phyloP scores from a whole-genome alignment of 108 stramenopile genomes.

The Poteriospumella lacustris region DNA sequence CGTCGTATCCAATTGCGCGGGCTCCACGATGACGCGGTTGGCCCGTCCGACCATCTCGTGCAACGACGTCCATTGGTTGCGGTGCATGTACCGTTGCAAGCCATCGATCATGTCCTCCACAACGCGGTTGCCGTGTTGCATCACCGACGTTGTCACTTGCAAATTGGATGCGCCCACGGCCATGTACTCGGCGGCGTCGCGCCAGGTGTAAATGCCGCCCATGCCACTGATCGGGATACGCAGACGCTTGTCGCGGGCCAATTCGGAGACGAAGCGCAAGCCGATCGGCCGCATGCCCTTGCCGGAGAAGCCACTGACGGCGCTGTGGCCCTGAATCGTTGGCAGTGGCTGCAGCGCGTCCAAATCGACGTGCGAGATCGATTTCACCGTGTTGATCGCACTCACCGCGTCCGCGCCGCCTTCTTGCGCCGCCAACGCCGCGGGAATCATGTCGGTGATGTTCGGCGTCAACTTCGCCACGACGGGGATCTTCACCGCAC shows the following conservation, averaged over 20 bases:
- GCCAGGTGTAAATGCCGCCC: not conserved
- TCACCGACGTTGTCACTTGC: not conserved
- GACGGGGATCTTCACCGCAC: not conserved
- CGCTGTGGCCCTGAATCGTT: not conserved
- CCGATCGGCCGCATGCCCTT: not conserved
- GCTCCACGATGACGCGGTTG: not conserved
- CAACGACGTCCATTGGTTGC: not conserved
- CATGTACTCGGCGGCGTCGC: not conserved
- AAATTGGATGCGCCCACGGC: not conserved
- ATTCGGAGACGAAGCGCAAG: not conserved
- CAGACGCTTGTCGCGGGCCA: not conserved
- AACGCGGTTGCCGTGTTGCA: not conserved
- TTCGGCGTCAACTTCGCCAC: not conserved
- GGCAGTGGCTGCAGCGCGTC: not conserved
- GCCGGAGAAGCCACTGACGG: not conserved
- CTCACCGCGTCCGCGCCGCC: not conserved
- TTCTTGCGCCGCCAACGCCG: not conserved
- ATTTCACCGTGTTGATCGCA: not conserved
- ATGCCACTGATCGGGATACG: not conserved
- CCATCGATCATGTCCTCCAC: not conserved
- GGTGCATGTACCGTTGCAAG: not conserved
- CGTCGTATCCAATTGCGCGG: not conserved
- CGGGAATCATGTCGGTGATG: not conserved
- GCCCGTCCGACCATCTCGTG: not conserved
- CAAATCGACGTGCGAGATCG: not conserved